Conservation (phyloP, 208 protist genomes). For the Leishmania major region DNA sequence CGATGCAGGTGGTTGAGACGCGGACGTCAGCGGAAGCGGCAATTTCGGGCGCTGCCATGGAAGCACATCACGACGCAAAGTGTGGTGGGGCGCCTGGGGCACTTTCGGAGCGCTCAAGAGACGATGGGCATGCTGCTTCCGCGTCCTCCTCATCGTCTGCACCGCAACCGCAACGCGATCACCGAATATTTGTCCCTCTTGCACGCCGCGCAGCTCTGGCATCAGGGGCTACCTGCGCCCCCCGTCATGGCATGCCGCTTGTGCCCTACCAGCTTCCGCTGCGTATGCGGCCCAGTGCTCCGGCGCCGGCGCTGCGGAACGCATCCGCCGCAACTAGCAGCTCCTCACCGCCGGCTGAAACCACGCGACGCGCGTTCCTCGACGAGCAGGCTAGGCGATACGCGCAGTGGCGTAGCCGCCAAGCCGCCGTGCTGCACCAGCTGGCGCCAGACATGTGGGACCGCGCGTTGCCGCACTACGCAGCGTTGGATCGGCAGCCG, state of each 20-base stretch:
- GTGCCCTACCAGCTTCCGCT: slow-evolving; percentile 25
- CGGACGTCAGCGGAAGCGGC: background rate
- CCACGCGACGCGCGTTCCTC: slow-evolving; percentile 1
- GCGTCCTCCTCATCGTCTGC: background rate
- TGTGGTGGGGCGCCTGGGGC: background rate
- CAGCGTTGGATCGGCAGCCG: slow-evolving; percentile 23
- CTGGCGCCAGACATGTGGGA: slow-evolving; percentile 40
- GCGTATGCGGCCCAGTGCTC: slow-evolving; percentile 7
- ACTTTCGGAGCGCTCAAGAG: background rate
- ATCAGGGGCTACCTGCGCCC: background rate
- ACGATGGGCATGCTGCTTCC: background rate
- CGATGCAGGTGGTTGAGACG: background rate
- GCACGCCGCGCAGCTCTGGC: background rate
- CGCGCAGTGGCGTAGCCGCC: slow-evolving; percentile 26
- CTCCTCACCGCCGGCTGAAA: background rate
- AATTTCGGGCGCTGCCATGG: background rate
- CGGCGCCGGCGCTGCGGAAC: background rate
- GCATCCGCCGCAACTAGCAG: background rate
- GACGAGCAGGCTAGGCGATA: slow-evolving; percentile 27
- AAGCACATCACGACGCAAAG: background rate
- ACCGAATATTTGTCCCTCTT: background rate
- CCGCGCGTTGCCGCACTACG: slow-evolving; percentile 35
- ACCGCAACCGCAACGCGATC: background rate
- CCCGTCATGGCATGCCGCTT: background rate
- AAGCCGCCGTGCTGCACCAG: slow-evolving; percentile 25